These are phyloP conservation scores for Pythium sukuiense DNA, from an alignment of 352 stramenopile species.

Conservation along the genomic window DNA sequence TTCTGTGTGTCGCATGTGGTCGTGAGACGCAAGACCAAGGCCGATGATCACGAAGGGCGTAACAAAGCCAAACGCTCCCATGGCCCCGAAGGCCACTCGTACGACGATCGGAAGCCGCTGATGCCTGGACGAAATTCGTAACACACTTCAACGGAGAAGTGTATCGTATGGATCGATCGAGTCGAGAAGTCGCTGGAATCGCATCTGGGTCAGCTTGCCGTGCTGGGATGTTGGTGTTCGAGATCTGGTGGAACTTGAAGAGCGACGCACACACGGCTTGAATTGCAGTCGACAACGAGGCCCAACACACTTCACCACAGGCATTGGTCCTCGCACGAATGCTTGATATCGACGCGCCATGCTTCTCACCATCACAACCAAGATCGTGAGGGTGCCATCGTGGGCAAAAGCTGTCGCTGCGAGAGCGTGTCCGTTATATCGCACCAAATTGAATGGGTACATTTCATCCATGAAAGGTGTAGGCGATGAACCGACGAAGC, in stretches of 20 bases:
- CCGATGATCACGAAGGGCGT: conserved; percentile 3
- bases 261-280: neutral
- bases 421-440: conserved; percentile 8
- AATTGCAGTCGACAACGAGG: neutral
- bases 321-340: neutral
- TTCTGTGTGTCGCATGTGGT: neutral
- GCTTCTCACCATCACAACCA: conserved; percentile 1
- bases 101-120: neutral
- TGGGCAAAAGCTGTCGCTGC: neutral
- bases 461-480: conserved; percentile 1
- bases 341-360: conserved; percentile 1
- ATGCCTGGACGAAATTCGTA: neutral
- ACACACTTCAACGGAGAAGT: neutral
- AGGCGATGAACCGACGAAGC: neutral
- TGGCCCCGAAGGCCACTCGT: neutral
- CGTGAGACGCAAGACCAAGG: neutral
- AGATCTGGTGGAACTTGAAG: neutral
- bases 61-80: neutral
- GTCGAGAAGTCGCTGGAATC: neutral
- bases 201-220: neutral
- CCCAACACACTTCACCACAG: neutral
- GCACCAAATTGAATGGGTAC: neutral
- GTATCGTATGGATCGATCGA: neutral
- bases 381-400: neutral
- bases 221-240: neutral